A percentile compares a stretch with the other conserved stretches of the same genome.
Evolutionary conservation across 176 grass and related monocot genomes (phyloP).

Genomic region (Musa beccarii): DNA sequence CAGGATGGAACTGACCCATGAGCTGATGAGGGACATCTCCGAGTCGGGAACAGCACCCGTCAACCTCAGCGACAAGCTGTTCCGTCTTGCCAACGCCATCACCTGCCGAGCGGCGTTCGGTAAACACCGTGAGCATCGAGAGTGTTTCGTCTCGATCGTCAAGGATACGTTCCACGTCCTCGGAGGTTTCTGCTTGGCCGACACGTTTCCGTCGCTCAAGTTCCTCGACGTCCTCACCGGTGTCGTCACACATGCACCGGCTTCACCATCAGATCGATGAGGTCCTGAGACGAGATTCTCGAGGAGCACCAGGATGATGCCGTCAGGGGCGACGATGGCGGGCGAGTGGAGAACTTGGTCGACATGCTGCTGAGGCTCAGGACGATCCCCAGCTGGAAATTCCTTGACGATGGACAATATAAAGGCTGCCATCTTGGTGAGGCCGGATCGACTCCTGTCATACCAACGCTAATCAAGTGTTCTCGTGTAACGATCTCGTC

Average conservation of each 20-base stretch:
- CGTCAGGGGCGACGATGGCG: neutral
- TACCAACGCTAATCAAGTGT: neutral
- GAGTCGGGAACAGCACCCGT: neutral
- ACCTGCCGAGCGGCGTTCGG: neutral
- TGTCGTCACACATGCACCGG: neutral
- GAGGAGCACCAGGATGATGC: neutral
- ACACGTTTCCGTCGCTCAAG: neutral
- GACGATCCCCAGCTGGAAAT: neutral
- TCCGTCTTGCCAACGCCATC: neutral
- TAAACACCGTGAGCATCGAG: neutral
- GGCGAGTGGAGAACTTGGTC: neutral
- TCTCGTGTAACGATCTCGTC: neutral
- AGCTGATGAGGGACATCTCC: neutral
- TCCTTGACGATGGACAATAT: neutral
- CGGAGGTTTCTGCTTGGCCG: neutral
- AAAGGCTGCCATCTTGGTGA: neutral
- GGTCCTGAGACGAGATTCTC: neutral
- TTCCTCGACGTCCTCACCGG: neutral
- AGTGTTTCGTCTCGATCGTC: neutral
- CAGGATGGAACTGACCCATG: neutral
- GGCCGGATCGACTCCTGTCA: too few species aligned
- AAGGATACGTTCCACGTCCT: neutral
- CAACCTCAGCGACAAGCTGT: neutral
- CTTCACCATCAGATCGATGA: neutral
- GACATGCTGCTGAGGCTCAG: neutral